phyloP scores from a whole-genome alignment of 148 eudicot species.

The Beta vulgaris region DNA sequence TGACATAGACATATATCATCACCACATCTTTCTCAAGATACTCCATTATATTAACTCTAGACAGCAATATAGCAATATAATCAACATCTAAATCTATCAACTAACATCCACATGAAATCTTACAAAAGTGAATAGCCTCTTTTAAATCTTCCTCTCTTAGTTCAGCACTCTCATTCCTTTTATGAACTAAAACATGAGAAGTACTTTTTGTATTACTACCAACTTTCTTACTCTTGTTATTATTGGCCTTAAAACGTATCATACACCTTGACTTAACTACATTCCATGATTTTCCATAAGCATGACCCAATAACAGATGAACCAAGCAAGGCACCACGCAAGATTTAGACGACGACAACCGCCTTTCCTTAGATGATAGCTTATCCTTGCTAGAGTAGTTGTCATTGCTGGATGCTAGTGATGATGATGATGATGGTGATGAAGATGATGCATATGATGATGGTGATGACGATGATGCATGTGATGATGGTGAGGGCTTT shows the following conservation, averaged over 20 bases:
- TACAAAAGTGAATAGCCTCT: not conserved
- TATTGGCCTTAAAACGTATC: not conserved
- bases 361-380: not conserved
- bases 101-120: not conserved
- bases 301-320: not conserved
- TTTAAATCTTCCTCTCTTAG: not conserved
- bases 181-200: not conserved
- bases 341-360: not conserved
- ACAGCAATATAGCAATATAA: not conserved
- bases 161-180: not conserved
- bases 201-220: not conserved
- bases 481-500: not conserved
- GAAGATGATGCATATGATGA: not conserved
- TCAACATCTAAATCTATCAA: not conserved
- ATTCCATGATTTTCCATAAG: not conserved
- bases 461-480: not conserved
- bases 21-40: no score
- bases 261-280: not conserved
- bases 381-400: not conserved
- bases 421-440: not conserved
- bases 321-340: not conserved
- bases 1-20: no score
- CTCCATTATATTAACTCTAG: no score
- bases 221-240: not conserved
- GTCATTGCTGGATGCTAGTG: not conserved